Evolutionary conservation across 129 eudicot genomes (phyloP).

Genomic region (Deinandra increscens): DNA sequence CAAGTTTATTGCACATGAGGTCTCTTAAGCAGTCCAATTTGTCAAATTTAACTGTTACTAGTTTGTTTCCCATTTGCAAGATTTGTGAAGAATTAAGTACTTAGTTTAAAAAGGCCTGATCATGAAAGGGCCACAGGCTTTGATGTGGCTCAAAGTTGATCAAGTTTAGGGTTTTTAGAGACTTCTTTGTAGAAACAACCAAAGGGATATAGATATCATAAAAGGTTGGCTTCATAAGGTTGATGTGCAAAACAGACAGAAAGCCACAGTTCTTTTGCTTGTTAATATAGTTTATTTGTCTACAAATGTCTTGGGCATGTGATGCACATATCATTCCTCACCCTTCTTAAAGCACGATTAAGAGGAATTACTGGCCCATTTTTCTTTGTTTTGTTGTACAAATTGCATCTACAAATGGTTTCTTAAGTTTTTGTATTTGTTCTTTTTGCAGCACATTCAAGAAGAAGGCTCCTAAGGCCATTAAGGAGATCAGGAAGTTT

Average conservation of each 20-base stretch:
- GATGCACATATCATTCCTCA: no score
- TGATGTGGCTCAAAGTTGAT: no score
- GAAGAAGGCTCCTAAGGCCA: constrained; percentile 80
- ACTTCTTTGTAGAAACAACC: no score
- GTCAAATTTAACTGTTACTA: neutral
- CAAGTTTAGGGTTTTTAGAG: no score
- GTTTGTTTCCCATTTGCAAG: neutral
- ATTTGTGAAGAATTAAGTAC: neutral
- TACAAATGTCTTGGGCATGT: no score
- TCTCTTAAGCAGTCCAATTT: neutral
- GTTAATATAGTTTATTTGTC: no score
- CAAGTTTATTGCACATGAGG: neutral
- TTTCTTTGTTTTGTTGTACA: neutral
- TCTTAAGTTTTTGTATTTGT: neutral
- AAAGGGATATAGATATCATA: no score
- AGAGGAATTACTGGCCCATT: neutral
- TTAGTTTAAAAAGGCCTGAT: neutral
- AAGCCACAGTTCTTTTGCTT: no score
- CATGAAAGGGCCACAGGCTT: no score
- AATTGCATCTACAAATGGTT: neutral
- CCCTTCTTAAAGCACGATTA: no score
- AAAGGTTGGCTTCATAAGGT: no score
- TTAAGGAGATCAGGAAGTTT: constrained; percentile 64
- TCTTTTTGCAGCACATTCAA: constrained; percentile 42
- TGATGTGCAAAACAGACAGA: no score